Conservation (phyloP, 441 rosid species). For the Manihot esculenta region DNA sequence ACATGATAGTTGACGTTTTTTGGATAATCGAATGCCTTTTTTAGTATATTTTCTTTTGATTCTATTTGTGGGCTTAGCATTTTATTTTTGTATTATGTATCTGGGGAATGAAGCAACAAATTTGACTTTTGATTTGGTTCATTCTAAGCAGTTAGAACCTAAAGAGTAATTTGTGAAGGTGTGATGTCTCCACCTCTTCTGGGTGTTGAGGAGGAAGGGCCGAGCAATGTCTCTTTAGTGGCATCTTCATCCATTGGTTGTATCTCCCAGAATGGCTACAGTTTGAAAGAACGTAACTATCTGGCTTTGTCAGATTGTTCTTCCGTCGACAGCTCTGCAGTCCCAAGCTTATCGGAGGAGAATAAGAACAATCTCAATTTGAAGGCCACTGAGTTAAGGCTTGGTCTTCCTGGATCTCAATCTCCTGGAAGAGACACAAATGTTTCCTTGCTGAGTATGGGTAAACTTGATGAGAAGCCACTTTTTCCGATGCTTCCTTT, state of each 20-base stretch:
- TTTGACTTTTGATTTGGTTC: slow-evolving; percentile 5
- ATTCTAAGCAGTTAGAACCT: slow-evolving; percentile 17
- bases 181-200: slow-evolving; percentile 55
- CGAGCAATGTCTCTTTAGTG: slow-evolving; percentile 38
- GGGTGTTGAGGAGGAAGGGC: slow-evolving; percentile 52
- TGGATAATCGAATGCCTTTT: no score
- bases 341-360: slow-evolving; percentile 37
- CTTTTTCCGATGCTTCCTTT: slow-evolving; percentile 72
- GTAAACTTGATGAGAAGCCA: slow-evolving; percentile 64
- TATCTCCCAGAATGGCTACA: slow-evolving; percentile 36
- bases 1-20: not conserved
- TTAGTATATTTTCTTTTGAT: no score
- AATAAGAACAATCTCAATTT: slow-evolving; percentile 55
- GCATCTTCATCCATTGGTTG: slow-evolving; percentile 40
- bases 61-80: not conserved
- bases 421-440: slow-evolving; percentile 63
- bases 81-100: not conserved
- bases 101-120: not conserved
- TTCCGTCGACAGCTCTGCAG: slow-evolving; percentile 55
- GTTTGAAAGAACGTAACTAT: slow-evolving; percentile 56
- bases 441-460: slow-evolving; percentile 39
- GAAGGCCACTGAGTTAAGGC: slow-evolving; percentile 83
- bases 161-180: slow-evolving; percentile 22
- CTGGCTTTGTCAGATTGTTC: slow-evolving; percentile 63
- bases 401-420: slow-evolving; percentile 83